Conservation (phyloP, 176 grass and related monocot species). For the Puccinellia tenuiflora region DNA sequence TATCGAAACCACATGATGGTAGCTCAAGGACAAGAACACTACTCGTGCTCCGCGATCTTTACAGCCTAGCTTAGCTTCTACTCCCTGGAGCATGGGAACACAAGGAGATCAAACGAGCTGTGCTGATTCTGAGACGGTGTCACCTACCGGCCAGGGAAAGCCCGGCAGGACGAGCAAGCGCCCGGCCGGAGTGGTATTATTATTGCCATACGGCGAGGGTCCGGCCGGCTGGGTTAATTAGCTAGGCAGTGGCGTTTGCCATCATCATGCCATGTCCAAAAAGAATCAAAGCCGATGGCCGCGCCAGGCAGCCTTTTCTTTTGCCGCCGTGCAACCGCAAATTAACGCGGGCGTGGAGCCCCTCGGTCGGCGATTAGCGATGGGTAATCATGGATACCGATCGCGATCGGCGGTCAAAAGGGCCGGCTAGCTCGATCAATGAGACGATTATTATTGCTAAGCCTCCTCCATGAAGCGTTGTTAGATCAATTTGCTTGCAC, state of each 20-base stretch:
- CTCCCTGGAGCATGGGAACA: not conserved
- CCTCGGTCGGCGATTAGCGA: slow-evolving; percentile 1
- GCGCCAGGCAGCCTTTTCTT: slow-evolving; percentile 42
- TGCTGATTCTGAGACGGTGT: slow-evolving; percentile 44
- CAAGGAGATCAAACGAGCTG: slow-evolving; percentile 16
- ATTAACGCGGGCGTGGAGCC: not conserved
- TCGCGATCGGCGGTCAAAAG: not conserved
- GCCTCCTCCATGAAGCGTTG: slow-evolving; percentile 1
- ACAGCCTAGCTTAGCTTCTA: not conserved
- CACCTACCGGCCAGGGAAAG: slow-evolving; percentile 23
- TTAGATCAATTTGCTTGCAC: not conserved
- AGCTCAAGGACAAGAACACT: not conserved
- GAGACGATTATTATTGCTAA: slow-evolving; percentile 45
- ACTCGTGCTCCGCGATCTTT: slow-evolving; percentile 12
- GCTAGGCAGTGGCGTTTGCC: slow-evolving; percentile 32
- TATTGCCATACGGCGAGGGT: not conserved
- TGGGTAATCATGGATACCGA: not conserved
- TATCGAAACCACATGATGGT: slow-evolving; percentile 1
- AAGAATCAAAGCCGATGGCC: slow-evolving; percentile 27
- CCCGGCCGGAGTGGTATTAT: slow-evolving; percentile 9
- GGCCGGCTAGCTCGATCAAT: not conserved
- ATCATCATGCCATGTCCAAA: slow-evolving; percentile 63
- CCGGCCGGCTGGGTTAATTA: slow-evolving; percentile 18
- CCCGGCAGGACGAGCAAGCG: not conserved
- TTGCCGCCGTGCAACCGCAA: slow-evolving; percentile 34